Evolutionary conservation across 2,329 filamentous ascomycete species (phyloP), one percentile per base, ranked within the genome.

Genomic region (Truncatella angustata): DNA sequence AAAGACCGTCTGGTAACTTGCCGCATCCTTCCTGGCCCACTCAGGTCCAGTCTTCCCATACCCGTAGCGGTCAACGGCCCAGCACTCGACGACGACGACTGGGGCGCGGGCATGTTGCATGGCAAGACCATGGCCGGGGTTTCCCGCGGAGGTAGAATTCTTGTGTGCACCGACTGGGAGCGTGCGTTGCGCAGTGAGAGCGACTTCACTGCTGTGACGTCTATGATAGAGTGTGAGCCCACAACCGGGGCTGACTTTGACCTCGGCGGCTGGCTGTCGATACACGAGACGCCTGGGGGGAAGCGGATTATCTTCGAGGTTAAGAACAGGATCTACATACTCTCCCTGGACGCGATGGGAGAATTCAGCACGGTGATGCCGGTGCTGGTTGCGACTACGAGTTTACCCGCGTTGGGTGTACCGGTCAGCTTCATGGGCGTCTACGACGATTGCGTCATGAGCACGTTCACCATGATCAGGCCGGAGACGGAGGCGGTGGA

Each of bases 391-490:
- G 49, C 47, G 0, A 52, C 47, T 30, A 45, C 56, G 5, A 46
- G 43, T 21, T 43, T 51, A 10, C 30, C 49, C 5, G 30, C 30
- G 20, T 74, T n/a, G 60, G 50, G 67, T 0, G 68, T 72, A 1
- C 74, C 74, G 0, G 69, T 76, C 23, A 74, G 70, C 53, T 77
- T 74, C 59, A 77, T 77, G 74, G 68, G 63, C 0, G 49, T 77
- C 7, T 76, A 68, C 47, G 73, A 76, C 46, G 74, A 77, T 60
- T 72, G 71, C 34, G 69, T 77, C 48, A 73, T 77, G 69, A 68
- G 66, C 23, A 76, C 73, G 3, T 76, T 70, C 53, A 72, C 70
- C 10, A 46, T 46, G 43, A 28, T 46, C 5, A 32, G 43, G 26
- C 43, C 43, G 3, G 30, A 45, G 34, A 37, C 32, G 12, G 32